Base-by-base conservation (phyloP, 257 asterid species). In the Nicotiana otophora region DNA sequence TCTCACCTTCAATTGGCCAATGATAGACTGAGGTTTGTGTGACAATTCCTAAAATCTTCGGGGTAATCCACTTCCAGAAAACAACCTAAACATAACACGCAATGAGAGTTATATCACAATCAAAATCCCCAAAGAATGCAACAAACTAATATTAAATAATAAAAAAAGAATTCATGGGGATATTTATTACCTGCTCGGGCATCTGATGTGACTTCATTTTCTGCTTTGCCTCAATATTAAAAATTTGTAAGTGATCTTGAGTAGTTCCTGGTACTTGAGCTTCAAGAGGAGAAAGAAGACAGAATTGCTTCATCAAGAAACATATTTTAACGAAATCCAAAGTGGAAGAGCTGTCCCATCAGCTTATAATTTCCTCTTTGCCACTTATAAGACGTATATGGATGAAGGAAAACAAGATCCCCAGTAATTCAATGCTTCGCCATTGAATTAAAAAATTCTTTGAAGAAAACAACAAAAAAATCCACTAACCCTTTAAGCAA, bases 1-100 rank as follows among this genome's bases (percentile, higher is more conserved):
- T 53, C 76, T 74, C 82, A 95, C 99, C 98, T 81, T 96, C 99
- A 88, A 94, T 93, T 16, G 91, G 86, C 99, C 99, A 96, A 88
- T 96, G 99, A 88, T 93, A 94, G 19, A 96, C 98, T 16, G 99
- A 88, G 77, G 97, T 33, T 82, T 94, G 98, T 0, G 99, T 93
- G 78, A 96, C 98, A 88, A 96, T 84, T 54, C 99, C 99, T 92
- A 96, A 82, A 98, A 93, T 89, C 91, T 91, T 91, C n/a, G 94
- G 95, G 48, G 96, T 86, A 81, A 94, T 92, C 99, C 98, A 96
- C 92, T 96, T 96, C 99, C 99, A 96, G 85, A 96, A 96, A 42
- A 91, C 99, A 42, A 96, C 98, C 99, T 94, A 85, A 26, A 84
- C 74, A 86, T 75, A 53, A 33, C 61, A 17, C 7, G 15, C 51